Evolutionary conservation across 2,329 filamentous ascomycete species (phyloP), one percentile per base, ranked within the genome.

Genomic region (Neocucurbitaria cava): DNA sequence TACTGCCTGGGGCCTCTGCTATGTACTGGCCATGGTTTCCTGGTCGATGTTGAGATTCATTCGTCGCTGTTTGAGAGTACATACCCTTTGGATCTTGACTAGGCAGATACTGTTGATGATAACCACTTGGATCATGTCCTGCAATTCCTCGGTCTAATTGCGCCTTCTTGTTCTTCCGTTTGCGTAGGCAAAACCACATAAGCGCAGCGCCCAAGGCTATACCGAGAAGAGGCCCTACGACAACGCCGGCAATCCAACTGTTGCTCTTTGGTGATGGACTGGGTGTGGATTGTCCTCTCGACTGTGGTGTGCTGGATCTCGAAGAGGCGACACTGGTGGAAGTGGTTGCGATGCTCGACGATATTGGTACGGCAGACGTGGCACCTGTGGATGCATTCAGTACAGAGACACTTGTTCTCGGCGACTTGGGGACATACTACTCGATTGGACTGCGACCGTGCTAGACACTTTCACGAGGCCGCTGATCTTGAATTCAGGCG

Each of bases 401-500:
- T 30, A 39, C 15, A 24, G 46, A 21, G 3, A 39, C 23, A 41
- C 18, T 26, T 21, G 20, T 8, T 28, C 31, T 21, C 21, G 26
- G 28, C 33, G 41, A 7, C 42, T 54, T 38, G 20, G 11, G 31
- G 41, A 39, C 59, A 15, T 56, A 61, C 58, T 59, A 36, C 50
- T 63, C 28, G 52, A 47, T 18, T 46, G 20, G 4, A 44, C 33
- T 35, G 35, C 18, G 7, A 30, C 40, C 33, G 55, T 56, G 41
- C 44, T 59, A 30, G 49, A 50, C 13, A 50, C 43, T 49, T 55
- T 44, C 15, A 51, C 39, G 23, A 49, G 55, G 5, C 50, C 58
- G 30, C 24, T 60, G 26, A 62, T 60, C 3, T 52, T 47, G 42
- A 62, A 60, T 18, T 49, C 56, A 5, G 59, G 46, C 36, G 59